Percentiles rank a stretch among this genome's conserved stretches.
phyloP scores from a whole-genome alignment of 495 filamentous ascomycete genomes.

The Aeminium ludgeri region DNA sequence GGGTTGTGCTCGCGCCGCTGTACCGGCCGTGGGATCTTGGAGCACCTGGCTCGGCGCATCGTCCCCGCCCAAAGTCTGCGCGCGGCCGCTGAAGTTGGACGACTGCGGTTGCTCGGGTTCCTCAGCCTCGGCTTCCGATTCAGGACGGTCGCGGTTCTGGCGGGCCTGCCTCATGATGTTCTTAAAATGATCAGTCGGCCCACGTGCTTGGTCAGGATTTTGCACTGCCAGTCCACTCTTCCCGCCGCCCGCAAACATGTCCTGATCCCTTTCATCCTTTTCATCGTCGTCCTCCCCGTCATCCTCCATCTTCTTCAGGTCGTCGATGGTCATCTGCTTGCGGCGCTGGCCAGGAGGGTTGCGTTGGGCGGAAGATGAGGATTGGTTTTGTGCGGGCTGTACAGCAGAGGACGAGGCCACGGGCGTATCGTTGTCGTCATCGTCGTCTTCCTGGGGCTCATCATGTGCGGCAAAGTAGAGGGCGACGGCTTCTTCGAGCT shows the following conservation, averaged over 20 bases:
- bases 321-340: conserved; percentile 39
- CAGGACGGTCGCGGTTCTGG: conserved; percentile 48
- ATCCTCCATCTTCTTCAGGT: conserved; percentile 29
- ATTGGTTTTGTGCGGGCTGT: conserved; percentile 1
- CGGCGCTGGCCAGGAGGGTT: conserved; percentile 19
- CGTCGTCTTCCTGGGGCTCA: conserved; percentile 25
- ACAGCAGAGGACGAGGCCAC: not conserved
- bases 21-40: conserved; percentile 39
- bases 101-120: conserved; percentile 22
- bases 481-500: conserved; percentile 47
- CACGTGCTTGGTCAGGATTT: conserved; percentile 45
- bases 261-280: conserved; percentile 48
- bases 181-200: conserved; percentile 46
- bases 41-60: conserved; percentile 60
- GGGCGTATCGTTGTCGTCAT: conserved; percentile 12
- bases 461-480: conserved; percentile 58
- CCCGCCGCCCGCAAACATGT: conserved; percentile 88
- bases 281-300: conserved; percentile 41
- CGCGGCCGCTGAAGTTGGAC: conserved; percentile 58
- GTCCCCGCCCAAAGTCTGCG: conserved; percentile 79
- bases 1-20: conserved; percentile 20
- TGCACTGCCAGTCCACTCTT: conserved; percentile 93
- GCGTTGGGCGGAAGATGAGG: conserved; percentile 18
- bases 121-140: conserved; percentile 33
- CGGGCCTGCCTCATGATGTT: conserved; percentile 72